Conservation (phyloP, 2,329 filamentous ascomycete species). For the Thermothelomyces thermophilus region DNA sequence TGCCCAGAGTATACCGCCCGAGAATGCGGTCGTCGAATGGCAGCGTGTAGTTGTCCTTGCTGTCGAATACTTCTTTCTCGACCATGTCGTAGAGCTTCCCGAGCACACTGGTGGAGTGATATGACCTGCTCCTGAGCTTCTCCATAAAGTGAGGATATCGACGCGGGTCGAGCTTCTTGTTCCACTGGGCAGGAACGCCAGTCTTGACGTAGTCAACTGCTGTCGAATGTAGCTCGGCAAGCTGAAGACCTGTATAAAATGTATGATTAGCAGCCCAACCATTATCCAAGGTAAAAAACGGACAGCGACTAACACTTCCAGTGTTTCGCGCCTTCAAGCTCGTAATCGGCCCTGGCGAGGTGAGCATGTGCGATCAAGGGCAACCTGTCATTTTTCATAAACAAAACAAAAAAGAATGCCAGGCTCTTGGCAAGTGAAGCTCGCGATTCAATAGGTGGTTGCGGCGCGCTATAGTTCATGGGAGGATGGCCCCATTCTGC, state of each 20-base stretch:
- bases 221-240: slow-evolving; percentile 69
- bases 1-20: slow-evolving; percentile 49
- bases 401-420: slow-evolving; percentile 78
- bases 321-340: slow-evolving; percentile 57
- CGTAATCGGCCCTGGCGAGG: slow-evolving; percentile 65
- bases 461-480: slow-evolving; percentile 66
- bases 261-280: neutral
- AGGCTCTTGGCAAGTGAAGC: slow-evolving; percentile 68
- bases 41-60: slow-evolving; percentile 63
- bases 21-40: slow-evolving; percentile 74
- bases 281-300: neutral
- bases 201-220: slow-evolving; percentile 95
- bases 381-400: slow-evolving; percentile 86
- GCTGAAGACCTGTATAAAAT: slow-evolving; percentile 11
- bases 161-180: slow-evolving; percentile 50
- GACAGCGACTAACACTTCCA: slow-evolving; percentile 46
- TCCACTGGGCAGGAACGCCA: slow-evolving; percentile 67
- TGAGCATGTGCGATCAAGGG: slow-evolving; percentile 76
- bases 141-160: slow-evolving; percentile 87
- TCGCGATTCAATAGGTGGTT: slow-evolving; percentile 48
- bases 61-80: slow-evolving; percentile 48
- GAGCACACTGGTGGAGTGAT: slow-evolving; percentile 64
- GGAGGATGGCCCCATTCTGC: slow-evolving; percentile 62
- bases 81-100: slow-evolving; percentile 80
- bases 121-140: slow-evolving; percentile 48